Evolutionary conservation across 176 grass and related monocot genomes (phyloP), one percentile per base, ranked within the genome.

Genomic region (Paspalum vaginatum): DNA sequence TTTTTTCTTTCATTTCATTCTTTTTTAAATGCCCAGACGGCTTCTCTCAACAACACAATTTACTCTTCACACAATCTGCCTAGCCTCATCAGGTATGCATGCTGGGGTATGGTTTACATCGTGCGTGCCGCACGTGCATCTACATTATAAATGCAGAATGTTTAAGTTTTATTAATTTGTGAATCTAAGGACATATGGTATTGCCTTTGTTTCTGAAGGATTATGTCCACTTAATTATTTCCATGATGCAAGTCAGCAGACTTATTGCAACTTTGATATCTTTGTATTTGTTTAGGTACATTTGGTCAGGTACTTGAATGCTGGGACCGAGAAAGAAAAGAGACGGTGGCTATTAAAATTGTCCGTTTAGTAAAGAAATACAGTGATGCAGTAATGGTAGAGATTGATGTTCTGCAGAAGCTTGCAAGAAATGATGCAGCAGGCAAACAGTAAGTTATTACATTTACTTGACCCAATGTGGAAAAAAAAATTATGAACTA

Each of bases 231-330:
- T n/a, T n/a, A n/a, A n/a, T 26, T 79, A 15, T 51, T 39, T 43
- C n/a, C 11, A 47, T 9, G 37, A 67, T 56, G 38, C 44, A 52
- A 59, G 43, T n/a, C 60, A 68, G 20, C 2, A 70, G n/a, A 32
- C 53, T 70, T 41, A 2, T 6, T 80, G 67, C 45, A 51, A 54
- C 76, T 72, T 60, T 20, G 24, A 14, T n/a, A 25, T 79, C 20
- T 77, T 39, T 83, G 80, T 71, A 17, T 70, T 72, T 47, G 18
- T 65, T 64, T 77, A 93, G 94, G 94, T 87, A 97, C 94, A 27
- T 97, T 91, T 91, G 88, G 94, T 59, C 94, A 93, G 81, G 91
- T 97, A 43, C 83, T 97, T 52, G 91, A 97, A 87, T 97, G 94
- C 82, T 97, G 94, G 91, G 94, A 97, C 72, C 88, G 91, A 66